Conservation (phyloP, 192 early-diverging fungal genomes). For the Dissophora ornata region DNA sequence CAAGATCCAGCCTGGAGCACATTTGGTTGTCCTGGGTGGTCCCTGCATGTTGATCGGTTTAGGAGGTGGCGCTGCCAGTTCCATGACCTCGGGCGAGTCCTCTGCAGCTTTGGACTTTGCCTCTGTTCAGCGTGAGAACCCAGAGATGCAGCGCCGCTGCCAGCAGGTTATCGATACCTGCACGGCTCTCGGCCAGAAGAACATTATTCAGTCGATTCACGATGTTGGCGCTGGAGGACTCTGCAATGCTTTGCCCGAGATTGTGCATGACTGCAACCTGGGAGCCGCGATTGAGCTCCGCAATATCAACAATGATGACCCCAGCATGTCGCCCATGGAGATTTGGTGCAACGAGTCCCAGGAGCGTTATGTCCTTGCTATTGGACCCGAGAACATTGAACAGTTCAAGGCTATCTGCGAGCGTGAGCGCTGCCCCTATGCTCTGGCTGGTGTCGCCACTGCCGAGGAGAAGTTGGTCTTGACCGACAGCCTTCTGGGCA, state of each 20-base stretch:
- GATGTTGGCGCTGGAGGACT: conserved; percentile 99
- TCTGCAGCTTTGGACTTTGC: conserved; percentile 95
- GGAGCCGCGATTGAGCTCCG: conserved; percentile 94
- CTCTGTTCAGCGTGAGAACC: conserved; percentile 98
- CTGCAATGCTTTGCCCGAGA: conserved; percentile 97
- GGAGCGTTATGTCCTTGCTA: conserved; percentile 98
- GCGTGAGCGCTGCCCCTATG: conserved; percentile 93
- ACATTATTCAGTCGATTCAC: conserved; percentile 94
- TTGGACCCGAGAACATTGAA: conserved; percentile 72
- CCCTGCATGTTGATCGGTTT: conserved; percentile 99
- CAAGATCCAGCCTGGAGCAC: conserved; percentile 81
- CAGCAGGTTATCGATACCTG: conserved; percentile 98
- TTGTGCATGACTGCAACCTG: conserved; percentile 94
- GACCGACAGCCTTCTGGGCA: conserved; percentile 75
- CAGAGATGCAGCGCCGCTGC: conserved; percentile 98
- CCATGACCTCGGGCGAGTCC: conserved; percentile 89
- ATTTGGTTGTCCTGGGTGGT: conserved; percentile 93
- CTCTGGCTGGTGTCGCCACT: conserved; percentile 90
- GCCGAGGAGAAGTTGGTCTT: conserved; percentile 85
- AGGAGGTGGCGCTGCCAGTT: conserved; percentile 98
- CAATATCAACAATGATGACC: conserved; percentile 90
- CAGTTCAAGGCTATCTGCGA: conserved; percentile 81
- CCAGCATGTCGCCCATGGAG: conserved; percentile 98
- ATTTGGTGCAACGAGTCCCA: conserved; percentile 99
- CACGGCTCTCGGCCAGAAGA: conserved; percentile 81